These are phyloP conservation scores for Amanita rubescens DNA, from an alignment of 768 basidiomycete species.

Conservation along the genomic window DNA sequence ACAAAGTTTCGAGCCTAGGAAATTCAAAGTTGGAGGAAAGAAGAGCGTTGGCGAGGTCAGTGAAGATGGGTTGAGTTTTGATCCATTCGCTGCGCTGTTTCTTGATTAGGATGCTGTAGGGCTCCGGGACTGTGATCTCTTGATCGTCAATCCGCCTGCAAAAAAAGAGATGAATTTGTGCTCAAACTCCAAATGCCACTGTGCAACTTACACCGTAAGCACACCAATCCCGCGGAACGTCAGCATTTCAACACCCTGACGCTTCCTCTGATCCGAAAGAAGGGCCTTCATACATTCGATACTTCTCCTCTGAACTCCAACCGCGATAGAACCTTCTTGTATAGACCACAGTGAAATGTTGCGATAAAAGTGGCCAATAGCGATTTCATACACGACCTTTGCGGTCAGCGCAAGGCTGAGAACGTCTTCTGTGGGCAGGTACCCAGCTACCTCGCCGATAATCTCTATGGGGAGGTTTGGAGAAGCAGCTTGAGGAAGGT, in stretches of 20 bases:
- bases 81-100: neutral
- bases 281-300: neutral
- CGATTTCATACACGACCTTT: neutral
- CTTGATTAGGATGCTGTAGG: neutral
- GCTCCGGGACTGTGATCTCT: neutral
- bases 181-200: neutral
- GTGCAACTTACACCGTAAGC: neutral
- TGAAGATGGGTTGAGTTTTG: neutral
- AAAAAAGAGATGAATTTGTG: neutral
- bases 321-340: neutral
- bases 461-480: constrained; percentile 1
- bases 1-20: neutral
- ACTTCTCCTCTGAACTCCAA: neutral
- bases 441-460: neutral
- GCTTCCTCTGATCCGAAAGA: neutral
- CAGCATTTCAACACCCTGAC: neutral
- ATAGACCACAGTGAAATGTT: neutral
- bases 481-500: neutral
- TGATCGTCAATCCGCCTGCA: neutral
- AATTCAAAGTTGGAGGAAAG: neutral
- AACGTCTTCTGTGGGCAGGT: neutral
- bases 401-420: neutral
- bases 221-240: neutral
- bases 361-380: neutral
- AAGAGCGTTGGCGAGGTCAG: neutral